Conservation (phyloP, 2,329 filamentous ascomycete genomes). For the Aspergillus aculeatus region DNA sequence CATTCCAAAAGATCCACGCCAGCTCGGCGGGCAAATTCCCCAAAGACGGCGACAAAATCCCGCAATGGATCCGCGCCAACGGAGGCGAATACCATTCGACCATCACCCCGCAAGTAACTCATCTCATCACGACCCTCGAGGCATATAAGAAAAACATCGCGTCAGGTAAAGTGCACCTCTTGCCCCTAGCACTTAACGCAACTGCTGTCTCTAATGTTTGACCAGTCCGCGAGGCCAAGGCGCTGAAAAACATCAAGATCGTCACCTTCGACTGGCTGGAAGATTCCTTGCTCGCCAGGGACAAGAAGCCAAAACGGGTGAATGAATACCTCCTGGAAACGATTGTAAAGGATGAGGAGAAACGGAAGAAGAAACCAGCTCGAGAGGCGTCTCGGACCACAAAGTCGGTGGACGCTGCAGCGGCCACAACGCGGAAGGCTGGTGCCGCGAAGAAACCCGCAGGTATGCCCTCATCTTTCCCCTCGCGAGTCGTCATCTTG, state of each 20-base stretch:
- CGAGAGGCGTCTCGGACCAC: neutral
- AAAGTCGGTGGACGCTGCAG: neutral
- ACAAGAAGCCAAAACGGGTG: conserved; percentile 34
- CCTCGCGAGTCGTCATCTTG: neutral
- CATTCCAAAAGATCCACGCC: conserved; percentile 56
- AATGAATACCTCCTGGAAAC: conserved; percentile 40
- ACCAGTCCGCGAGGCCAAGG: conserved; percentile 43
- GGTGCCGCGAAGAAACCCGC: neutral
- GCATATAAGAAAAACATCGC: conserved; percentile 56
- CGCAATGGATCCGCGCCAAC: conserved; percentile 63
- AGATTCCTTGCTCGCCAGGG: conserved; percentile 41
- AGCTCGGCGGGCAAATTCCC: conserved; percentile 60
- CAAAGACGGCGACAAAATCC: conserved; percentile 56
- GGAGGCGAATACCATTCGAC: conserved; percentile 58
- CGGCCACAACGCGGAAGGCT: neutral
- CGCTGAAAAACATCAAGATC: conserved; percentile 41
- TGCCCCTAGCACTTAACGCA: neutral
- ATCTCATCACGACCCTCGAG: conserved; percentile 66
- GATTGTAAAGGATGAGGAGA: conserved; percentile 28
- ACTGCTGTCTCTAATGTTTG: conserved; percentile 25
- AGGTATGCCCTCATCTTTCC: neutral
- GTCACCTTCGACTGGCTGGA: conserved; percentile 50
- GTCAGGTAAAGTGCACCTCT: conserved; percentile 39
- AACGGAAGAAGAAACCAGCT: neutral
- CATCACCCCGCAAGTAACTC: conserved; percentile 62